Evolutionary conservation across 2,329 filamentous ascomycete species (phyloP).

Genomic region (Monosporascus sp.): DNA sequence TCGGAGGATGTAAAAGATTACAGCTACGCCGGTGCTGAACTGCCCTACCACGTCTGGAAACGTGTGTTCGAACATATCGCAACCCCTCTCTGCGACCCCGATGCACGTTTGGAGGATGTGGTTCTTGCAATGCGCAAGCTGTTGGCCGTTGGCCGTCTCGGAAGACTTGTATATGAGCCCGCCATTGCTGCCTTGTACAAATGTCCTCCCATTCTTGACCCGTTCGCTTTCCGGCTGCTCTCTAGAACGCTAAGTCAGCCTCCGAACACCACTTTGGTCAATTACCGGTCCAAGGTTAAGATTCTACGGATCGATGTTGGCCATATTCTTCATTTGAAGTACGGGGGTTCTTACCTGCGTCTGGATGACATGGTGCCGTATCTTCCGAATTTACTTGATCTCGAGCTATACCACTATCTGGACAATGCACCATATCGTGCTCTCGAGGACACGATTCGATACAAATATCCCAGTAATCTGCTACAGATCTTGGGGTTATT

Average conservation of each 20-base stretch:
- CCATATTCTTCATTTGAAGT: slow-evolving; percentile 21
- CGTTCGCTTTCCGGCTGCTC: slow-evolving; percentile 45
- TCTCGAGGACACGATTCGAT: slow-evolving; percentile 53
- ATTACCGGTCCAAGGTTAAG: slow-evolving; percentile 68
- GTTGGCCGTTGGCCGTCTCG: slow-evolving; percentile 55
- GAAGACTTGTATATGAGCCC: slow-evolving; percentile 63
- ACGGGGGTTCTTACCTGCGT: slow-evolving; percentile 34
- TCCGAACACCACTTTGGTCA: slow-evolving; percentile 43
- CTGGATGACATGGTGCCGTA: slow-evolving; percentile 54
- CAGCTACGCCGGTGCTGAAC: background rate
- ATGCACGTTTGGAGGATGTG: slow-evolving; percentile 35
- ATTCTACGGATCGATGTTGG: slow-evolving; percentile 64
- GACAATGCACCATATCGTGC: slow-evolving; percentile 64
- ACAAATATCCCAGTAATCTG: slow-evolving; percentile 61
- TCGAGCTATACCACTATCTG: slow-evolving; percentile 67
- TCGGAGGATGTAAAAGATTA: background rate
- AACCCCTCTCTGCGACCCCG: slow-evolving; percentile 44
- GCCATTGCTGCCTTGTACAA: slow-evolving; percentile 69
- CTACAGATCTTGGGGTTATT: slow-evolving; percentile 57
- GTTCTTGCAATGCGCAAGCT: slow-evolving; percentile 44
- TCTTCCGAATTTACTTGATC: slow-evolving; percentile 60
- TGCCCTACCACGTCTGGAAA: slow-evolving; percentile 65
- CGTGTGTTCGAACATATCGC: slow-evolving; percentile 67
- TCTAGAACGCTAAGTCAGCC: slow-evolving; percentile 35
- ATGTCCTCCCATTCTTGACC: slow-evolving; percentile 54